Conservation (phyloP, 108 stramenopile genomes). For the Hondaea fermentalgiana region DNA sequence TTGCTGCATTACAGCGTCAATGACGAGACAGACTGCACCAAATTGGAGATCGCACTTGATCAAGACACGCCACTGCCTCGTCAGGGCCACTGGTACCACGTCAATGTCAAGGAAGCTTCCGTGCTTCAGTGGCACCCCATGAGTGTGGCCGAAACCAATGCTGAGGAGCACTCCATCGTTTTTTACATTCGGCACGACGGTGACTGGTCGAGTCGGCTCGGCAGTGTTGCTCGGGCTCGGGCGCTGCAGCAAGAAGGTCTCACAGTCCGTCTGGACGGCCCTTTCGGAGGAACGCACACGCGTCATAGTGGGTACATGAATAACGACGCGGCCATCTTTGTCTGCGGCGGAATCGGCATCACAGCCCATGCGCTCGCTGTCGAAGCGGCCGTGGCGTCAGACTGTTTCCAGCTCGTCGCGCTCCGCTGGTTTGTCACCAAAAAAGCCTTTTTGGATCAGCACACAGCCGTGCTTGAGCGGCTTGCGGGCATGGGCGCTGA, state of each 20-base stretch:
- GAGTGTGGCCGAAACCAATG: neutral
- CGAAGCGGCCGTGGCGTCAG: neutral
- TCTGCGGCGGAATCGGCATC: neutral
- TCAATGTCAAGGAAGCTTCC: neutral
- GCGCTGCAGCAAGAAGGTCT: neutral
- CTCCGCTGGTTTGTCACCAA: neutral
- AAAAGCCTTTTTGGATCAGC: neutral
- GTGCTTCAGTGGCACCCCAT: slow-evolving; percentile 15
- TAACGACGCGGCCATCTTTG: neutral
- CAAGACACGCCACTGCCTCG: neutral
- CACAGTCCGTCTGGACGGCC: neutral
- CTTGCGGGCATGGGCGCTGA: neutral
- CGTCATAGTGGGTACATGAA: neutral
- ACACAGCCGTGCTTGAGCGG: neutral
- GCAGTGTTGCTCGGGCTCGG: neutral
- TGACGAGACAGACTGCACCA: neutral
- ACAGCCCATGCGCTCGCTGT: neutral
- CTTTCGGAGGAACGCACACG: neutral
- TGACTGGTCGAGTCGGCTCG: neutral
- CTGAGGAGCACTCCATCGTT: neutral
- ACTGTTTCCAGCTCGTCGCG: neutral
- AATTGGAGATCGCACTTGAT: neutral
- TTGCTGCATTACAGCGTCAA: neutral
- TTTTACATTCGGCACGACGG: neutral
- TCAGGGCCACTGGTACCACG: neutral